These are phyloP conservation scores for Mycena sp. DNA, from an alignment of 1,284 basidiomycete species.

Conservation along the genomic window DNA sequence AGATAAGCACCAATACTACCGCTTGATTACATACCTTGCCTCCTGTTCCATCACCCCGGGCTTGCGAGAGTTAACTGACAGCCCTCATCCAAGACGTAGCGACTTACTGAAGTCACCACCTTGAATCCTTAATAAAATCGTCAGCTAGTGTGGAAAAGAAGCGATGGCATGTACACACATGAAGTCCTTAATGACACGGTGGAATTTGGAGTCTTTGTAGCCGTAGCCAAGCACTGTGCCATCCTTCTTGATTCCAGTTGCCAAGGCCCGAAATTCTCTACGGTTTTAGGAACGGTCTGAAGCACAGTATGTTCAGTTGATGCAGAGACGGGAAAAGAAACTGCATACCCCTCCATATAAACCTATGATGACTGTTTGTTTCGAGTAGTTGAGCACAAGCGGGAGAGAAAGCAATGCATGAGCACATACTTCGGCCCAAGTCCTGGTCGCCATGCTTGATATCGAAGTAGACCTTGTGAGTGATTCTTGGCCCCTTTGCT, in stretches of 20 bases:
- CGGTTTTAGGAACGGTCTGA: conserved; percentile 95
- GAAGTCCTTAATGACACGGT: conserved; percentile 97
- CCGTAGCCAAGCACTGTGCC: conserved; percentile 78
- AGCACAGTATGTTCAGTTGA: conserved; percentile 24
- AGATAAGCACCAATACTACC: not conserved
- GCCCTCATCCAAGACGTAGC: no score
- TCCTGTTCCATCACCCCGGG: conserved; percentile 95
- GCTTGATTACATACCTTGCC: conserved; percentile 68
- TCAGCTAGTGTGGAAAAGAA: not conserved
- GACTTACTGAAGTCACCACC: conserved; percentile 89
- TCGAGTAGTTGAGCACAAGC: not conserved
- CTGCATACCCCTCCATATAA: conserved; percentile 79
- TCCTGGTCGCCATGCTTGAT: conserved; percentile 88
- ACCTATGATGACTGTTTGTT: conserved; percentile 76
- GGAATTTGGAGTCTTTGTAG: conserved; percentile 98
- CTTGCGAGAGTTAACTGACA: conserved; percentile 37
- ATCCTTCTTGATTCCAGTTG: conserved; percentile 83
- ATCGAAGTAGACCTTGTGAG: conserved; percentile 94
- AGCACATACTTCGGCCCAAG: conserved; percentile 82
- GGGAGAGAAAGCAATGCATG: conserved; percentile 8
- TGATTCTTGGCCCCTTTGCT: conserved; percentile 84
- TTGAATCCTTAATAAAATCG: conserved; percentile 70
- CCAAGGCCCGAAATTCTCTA: conserved; percentile 94
- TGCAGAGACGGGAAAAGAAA: not conserved
- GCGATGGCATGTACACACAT: conserved; percentile 64